Conservation (phyloP, 176 grass and related monocot genomes). For the Melocanna baccifera region DNA sequence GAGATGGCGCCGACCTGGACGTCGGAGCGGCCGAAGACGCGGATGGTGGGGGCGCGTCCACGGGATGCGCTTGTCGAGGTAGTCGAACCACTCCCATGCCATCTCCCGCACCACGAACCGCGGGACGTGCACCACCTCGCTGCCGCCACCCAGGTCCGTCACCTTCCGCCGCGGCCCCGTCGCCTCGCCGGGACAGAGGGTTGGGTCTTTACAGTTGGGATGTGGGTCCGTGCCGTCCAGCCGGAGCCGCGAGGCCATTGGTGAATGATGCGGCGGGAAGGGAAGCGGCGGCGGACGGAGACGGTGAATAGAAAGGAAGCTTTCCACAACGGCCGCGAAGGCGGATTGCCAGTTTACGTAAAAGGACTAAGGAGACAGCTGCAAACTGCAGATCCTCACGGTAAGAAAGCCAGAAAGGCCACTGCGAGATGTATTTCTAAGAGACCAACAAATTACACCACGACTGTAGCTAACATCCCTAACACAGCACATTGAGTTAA, state of each 20-base stretch:
- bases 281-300: too few relatives aligned
- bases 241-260: conserved; percentile 62
- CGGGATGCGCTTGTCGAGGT: conserved; percentile 62
- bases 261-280: not conserved
- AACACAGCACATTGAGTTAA: not conserved
- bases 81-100: conserved; percentile 76
- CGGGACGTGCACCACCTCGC: conserved; percentile 71
- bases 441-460: not conserved
- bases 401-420: too few relatives aligned
- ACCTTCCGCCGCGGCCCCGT: conserved; percentile 22
- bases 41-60: conserved; percentile 67
- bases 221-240: not conserved
- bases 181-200: not conserved
- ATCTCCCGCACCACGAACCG: conserved; percentile 49
- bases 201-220: too few relatives aligned
- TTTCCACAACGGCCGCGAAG: not conserved
- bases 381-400: too few relatives aligned
- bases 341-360: not conserved
- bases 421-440: not conserved
- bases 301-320: too few relatives aligned
- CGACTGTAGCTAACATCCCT: not conserved
- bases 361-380: not conserved
- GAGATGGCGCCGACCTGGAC: conserved; percentile 36
- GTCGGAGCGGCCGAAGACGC: conserved; percentile 62
- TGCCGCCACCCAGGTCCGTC: conserved; percentile 50